Evolutionary conservation across 2,329 filamentous ascomycete genomes (phyloP), one percentile per base, ranked within the genome.

Genomic region (Raffaelea albimanens): DNA sequence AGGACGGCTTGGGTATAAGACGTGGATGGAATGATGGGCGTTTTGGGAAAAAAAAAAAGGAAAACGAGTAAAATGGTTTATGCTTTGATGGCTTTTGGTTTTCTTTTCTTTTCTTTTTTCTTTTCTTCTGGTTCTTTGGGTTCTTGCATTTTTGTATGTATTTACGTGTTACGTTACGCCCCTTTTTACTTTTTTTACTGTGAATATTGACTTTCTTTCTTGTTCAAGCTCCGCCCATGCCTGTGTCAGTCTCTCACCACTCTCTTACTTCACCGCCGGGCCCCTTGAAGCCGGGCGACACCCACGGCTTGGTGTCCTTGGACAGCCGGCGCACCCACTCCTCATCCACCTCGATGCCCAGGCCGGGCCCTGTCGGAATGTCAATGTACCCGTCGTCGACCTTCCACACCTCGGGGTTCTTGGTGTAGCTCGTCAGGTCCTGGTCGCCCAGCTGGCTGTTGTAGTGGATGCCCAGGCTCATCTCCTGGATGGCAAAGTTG

Each of bases 401-500:
- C 34, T 8, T n/a, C 51, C 51, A 83, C 0, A 82, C 74, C 29
- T 69, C 68, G 0, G 73, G 67, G 57, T 82, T 75, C 55, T 71
- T 73, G 1, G 75, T 64, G 56, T 83, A 84, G 45, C 71, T 80
- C n/a, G 70, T 73, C 47, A 82, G 66, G 60, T 82, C 78, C 55
- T 55, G 73, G 68, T 46, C 70, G 67, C 3, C 75, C 22, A 48
- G 46, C 74, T 56, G 48, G 3, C 68, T 70, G 54, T 85, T 85
- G 60, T 85, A 86, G 61, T 86, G 82, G 57, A 85, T 85, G 0
- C 81, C 81, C 38, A 84, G 57, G 51, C 75, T 79, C 82, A 84
- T 84, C 60, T 85, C 81, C 58, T 83, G 78, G 41, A 85, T 83
- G 9, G 71, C 74, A 58, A 79, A 83, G 63, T 78, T 84, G 52